A percentile compares a stretch with the other conserved stretches of the same genome.
phyloP scores from a whole-genome alignment of 2,329 filamentous ascomycete genomes.

The Keithomyces neogunnii region DNA sequence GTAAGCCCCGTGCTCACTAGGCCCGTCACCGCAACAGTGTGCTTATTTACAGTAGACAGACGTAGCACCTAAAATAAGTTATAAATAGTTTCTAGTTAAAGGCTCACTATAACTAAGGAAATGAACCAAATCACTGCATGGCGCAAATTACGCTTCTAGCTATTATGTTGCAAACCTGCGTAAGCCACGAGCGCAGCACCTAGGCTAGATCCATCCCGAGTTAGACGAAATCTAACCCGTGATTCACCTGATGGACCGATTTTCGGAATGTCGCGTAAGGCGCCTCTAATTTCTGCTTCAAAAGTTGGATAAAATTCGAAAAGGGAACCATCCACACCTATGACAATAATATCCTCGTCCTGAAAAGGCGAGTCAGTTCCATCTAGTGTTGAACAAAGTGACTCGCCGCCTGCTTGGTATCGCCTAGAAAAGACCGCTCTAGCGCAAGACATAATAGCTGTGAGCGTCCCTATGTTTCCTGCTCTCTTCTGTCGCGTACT shows the following conservation, averaged over 20 bases:
- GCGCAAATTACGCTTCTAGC: background rate
- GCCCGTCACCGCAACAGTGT: no score
- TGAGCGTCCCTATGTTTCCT: no score
- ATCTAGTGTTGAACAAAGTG: conserved; percentile 16
- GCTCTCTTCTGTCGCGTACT: no score
- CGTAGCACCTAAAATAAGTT: no score
- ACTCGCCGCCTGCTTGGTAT: background rate
- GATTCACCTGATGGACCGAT: conserved; percentile 54
- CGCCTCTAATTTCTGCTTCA: conserved; percentile 55
- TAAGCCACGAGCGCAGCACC: conserved; percentile 56
- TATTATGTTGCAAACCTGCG: background rate
- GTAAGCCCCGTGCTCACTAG: no score
- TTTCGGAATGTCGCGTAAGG: conserved; percentile 51
- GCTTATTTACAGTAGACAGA: no score
- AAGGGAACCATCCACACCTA: conserved; percentile 64
- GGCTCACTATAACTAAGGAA: no score
- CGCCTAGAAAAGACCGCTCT: no score
- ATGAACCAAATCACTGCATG: background rate
- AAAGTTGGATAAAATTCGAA: conserved; percentile 68
- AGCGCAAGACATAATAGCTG: no score
- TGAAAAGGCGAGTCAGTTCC: background rate
- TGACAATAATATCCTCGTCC: conserved; percentile 41
- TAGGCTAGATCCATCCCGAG: conserved; percentile 65
- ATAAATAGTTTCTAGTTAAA: no score
- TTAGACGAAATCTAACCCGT: conserved; percentile 60